Conservation (phyloP, 2,329 filamentous ascomycete species). For the Phaeosphaeriaceae sp. region DNA sequence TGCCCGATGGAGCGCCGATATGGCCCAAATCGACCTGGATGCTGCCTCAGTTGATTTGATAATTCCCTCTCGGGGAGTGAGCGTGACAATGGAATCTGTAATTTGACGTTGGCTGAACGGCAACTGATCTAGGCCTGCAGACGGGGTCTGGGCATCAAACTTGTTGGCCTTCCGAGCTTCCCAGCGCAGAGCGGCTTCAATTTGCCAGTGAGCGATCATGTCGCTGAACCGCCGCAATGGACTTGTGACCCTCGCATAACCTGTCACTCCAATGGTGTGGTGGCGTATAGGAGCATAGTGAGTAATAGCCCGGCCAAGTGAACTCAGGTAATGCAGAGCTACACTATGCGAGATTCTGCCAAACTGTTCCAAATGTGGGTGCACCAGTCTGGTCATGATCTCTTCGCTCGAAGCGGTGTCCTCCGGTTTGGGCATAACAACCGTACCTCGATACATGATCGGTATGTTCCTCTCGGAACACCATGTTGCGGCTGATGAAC, state of each 20-base stretch:
- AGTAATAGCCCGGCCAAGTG: constrained; percentile 53
- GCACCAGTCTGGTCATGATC: constrained; percentile 40
- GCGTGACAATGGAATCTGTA: constrained; percentile 57
- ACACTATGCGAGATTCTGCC: constrained; percentile 46
- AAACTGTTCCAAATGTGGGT: constrained; percentile 47
- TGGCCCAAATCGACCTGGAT: constrained; percentile 58
- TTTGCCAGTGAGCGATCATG: constrained; percentile 70
- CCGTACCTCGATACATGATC: constrained; percentile 57
- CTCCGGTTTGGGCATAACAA: constrained; percentile 24
- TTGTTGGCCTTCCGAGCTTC: constrained; percentile 58
- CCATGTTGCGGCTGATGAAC: constrained; percentile 60
- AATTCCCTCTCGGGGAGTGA: constrained; percentile 55
- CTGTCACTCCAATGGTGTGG: constrained; percentile 58
- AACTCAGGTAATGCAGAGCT: constrained; percentile 52
- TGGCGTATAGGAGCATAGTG: constrained; percentile 60
- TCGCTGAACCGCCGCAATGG: constrained; percentile 69
- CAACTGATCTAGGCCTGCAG: constrained; percentile 14
- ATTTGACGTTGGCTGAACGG: constrained; percentile 61
- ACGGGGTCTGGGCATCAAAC: constrained; percentile 40
- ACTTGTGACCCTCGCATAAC: constrained; percentile 67
- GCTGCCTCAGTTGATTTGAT: constrained; percentile 48
- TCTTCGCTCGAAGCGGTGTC: constrained; percentile 24
- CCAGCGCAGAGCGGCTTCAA: constrained; percentile 67
- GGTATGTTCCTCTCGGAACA: constrained; percentile 61
- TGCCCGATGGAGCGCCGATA: constrained; percentile 65